These are phyloP conservation scores for Penicillium sp. DNA, from an alignment of 2,329 filamentous ascomycete species.

Conservation along the genomic window DNA sequence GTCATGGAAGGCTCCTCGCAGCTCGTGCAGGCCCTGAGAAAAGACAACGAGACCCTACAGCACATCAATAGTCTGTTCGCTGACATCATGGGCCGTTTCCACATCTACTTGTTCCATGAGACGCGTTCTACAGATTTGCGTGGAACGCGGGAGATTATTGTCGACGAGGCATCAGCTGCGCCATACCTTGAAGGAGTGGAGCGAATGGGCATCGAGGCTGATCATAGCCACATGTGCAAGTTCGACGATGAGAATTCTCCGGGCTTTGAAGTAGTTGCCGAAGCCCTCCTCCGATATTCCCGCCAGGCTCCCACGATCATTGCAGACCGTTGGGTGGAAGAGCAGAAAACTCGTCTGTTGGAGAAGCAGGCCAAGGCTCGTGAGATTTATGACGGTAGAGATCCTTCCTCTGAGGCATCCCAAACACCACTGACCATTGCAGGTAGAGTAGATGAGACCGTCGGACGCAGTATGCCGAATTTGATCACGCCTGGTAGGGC, in stretches of 20 bases:
- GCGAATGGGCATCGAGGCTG: conserved; percentile 71
- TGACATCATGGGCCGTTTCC: conserved; percentile 67
- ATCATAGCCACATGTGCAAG: conserved; percentile 71
- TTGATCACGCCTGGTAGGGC: conserved; percentile 33
- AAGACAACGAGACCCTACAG: conserved; percentile 69
- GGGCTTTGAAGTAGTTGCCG: conserved; percentile 59
- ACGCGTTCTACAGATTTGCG: conserved; percentile 68
- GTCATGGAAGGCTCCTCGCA: conserved; percentile 66
- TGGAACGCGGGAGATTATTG: conserved; percentile 62
- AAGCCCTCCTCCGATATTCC: conserved; percentile 48
- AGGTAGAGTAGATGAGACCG: conserved; percentile 18
- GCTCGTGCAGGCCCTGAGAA: conserved; percentile 68
- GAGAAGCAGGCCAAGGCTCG: conserved; percentile 37
- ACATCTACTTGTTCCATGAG: conserved; percentile 75
- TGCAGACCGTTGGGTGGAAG: conserved; percentile 58
- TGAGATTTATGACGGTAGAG: conserved; percentile 37
- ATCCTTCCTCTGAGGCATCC: not conserved
- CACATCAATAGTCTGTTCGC: conserved; percentile 72
- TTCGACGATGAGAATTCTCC: conserved; percentile 63
- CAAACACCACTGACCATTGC: conserved; percentile 5
- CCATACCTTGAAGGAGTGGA: conserved; percentile 68
- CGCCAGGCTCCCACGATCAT: conserved; percentile 56
- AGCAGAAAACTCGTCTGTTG: conserved; percentile 46
- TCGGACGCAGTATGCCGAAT: conserved; percentile 27
- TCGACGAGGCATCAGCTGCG: conserved; percentile 67